Percentiles rank a stretch among this genome's conserved stretches.
Conservation (phyloP, 805 yeast species). For the Myxozyma neotropica region DNA sequence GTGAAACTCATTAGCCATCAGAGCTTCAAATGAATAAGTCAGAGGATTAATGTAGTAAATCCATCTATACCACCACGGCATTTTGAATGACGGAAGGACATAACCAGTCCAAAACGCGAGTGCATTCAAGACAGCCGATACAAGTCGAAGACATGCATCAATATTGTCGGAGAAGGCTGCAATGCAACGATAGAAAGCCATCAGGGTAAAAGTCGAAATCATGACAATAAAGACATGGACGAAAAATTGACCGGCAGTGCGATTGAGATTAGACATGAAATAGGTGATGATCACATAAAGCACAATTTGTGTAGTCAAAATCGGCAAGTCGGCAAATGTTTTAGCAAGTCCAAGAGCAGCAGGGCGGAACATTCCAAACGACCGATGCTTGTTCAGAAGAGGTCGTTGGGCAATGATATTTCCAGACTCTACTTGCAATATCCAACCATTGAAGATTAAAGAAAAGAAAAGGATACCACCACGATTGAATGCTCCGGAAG, state of each 20-base stretch:
- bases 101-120: conserved; percentile 52
- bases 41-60: conserved; percentile 60
- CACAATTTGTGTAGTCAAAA: conserved; percentile 49
- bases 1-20: conserved; percentile 68
- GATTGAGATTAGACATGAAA: conserved; percentile 57
- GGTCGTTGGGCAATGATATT: conserved; percentile 55
- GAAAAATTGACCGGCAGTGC: conserved; percentile 59
- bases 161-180: conserved; percentile 42
- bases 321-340: conserved; percentile 61
- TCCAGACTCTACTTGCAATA: conserved; percentile 59
- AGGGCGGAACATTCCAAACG: conserved; percentile 61
- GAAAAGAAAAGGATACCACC: conserved; percentile 59
- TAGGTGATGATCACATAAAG: conserved; percentile 56
- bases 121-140: conserved; percentile 47
- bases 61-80: conserved; percentile 77
- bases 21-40: conserved; percentile 61
- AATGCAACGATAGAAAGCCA: conserved; percentile 51
- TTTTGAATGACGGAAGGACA: conserved; percentile 51
- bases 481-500: conserved; percentile 55
- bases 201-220: conserved; percentile 47
- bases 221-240: conserved; percentile 48
- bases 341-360: conserved; percentile 68
- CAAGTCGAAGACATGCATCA: conserved; percentile 51
- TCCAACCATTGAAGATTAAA: conserved; percentile 61
- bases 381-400: conserved; percentile 63